Base-by-base conservation (phyloP, 352 stramenopile species). In the Pseudoperonospora humuli region DNA sequence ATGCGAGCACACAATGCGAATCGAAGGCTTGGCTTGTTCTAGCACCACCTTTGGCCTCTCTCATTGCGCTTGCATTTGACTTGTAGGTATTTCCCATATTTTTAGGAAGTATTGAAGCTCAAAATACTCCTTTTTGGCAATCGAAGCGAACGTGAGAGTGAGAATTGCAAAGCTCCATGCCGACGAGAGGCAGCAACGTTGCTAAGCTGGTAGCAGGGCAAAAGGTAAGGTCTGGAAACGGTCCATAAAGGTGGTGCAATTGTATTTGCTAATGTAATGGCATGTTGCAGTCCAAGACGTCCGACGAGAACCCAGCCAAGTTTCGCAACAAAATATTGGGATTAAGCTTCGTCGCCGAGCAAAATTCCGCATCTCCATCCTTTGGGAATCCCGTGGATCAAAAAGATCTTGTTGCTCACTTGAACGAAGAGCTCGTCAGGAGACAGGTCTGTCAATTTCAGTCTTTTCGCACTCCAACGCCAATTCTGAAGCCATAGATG, bases 361-460 rank as follows among this genome's bases (percentile, higher is more conserved):
- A 81, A 35, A 69, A 69, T 31, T 46, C 62, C 14, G 57, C 34
- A 15, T 18, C 53, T 17, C 32, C 50, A 11, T 56, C 50, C 9
- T 54, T 57, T 28, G 35, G 46, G 5, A 54, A 55, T 55, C 53
- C 63, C 0, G 39, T 45, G 7, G 63, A 86, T 1, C 63, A 69
- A 19, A 70, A 61, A 10, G 71, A 84, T n/a, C 53, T 71, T n/a
- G 40, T 79, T 3, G 47, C 64, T 6, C 67, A 86, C 27, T 52
- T 86, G 18, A 71, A 86, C 27, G 64, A 81, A 26, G 71, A 88
- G 20, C 58, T 88, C 8, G 53, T 56, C 2, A 68, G 73, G 21
- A 68, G 73, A 46, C 71, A 86, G 53, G 64, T 74, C 8, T 4
- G 36, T 29, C 26, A 7, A 21, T 3, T 11, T 5, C 10, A 5